Evolutionary conservation across 2,329 filamentous ascomycete genomes (phyloP).

Genomic region (Daldinia eschscholtzii): DNA sequence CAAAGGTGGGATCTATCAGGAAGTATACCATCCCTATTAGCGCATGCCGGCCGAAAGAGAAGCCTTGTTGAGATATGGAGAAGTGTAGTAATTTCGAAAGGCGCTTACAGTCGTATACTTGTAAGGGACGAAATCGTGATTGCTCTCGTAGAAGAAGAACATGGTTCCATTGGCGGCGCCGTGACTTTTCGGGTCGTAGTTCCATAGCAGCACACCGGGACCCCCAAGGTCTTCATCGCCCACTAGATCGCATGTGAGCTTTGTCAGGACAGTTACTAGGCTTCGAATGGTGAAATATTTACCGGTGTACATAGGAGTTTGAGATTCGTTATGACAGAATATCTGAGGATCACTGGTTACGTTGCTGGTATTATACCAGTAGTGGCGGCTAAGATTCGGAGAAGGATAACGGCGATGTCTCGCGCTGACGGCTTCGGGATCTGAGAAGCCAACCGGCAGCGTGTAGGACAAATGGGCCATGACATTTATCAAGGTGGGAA

Average conservation of each 20-base stretch:
- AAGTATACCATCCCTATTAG: slow-evolving; percentile 1
- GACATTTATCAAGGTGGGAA: background rate
- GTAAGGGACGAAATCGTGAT: slow-evolving; percentile 43
- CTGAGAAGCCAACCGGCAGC: background rate
- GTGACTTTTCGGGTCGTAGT: slow-evolving; percentile 37
- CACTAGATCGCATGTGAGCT: slow-evolving; percentile 8
- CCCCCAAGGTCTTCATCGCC: slow-evolving; percentile 40
- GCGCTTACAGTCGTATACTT: slow-evolving; percentile 37
- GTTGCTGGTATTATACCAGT: slow-evolving; percentile 22
- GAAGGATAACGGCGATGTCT: slow-evolving; percentile 7
- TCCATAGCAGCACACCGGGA: slow-evolving; percentile 40
- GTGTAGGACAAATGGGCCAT: background rate
- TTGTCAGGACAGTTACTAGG: background rate
- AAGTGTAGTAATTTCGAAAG: background rate
- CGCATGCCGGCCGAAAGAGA: background rate
- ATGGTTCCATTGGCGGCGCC: slow-evolving; percentile 38
- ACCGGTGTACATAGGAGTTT: slow-evolving; percentile 38
- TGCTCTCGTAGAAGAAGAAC: slow-evolving; percentile 44
- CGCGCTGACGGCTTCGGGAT: background rate
- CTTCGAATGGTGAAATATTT: slow-evolving; percentile 13
- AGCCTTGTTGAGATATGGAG: background rate
- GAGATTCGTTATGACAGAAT: slow-evolving; percentile 39
- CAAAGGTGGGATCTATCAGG: slow-evolving; percentile 39
- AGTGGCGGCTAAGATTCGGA: background rate
- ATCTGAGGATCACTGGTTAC: slow-evolving; percentile 33